Evolutionary conservation across 139 green algal genomes (phyloP), one percentile per base, ranked within the genome.

Genomic region (Chlamydomonas sphaeroides): DNA sequence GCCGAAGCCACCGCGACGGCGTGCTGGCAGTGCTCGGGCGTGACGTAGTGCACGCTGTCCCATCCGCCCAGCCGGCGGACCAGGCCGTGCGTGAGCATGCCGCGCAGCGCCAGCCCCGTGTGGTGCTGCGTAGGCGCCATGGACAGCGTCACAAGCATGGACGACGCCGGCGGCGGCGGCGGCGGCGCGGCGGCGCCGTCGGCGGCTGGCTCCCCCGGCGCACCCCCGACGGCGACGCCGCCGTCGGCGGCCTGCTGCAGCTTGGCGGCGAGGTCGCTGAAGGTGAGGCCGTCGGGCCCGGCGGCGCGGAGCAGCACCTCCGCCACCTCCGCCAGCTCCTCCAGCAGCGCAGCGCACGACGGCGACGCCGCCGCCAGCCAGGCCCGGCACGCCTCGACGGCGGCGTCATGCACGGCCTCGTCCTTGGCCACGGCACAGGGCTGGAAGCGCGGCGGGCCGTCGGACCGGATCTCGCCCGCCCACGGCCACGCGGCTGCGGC

Each of bases 11-110:
- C 23, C 25, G 59, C 33, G 23, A 85, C 36, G 36, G 62, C 21
- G 5, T 38, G 36, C n/a, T 73, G 68, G 59, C 57, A 71, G 42
- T 62, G 41, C 79, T 72, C 36, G 4, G 68, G 28, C 35, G 59
- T 42, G 26, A 79, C 65, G 41, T 56, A 79, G 42, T 68, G 32
- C 25, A 42, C 20, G 1, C 23, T 41, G 5, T 71, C 62, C 68
- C 68, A 85, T 25, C 68, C 79, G 33, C 79, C 68, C 56, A 85
- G 30, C 41, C 48, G 66, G 33, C 79, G 70, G 14, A 42, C 33
- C 68, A 85, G 57, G 25, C 79, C 79, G 68, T 79, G 57, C 68
- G 49, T 32, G 59, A 48, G 32, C 56, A 79, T 23, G 5, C 25
- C 68, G 17, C 26, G 32, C 39, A 85, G 32, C 56, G 79, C 66